Evolutionary conservation across 306 rosid genomes (phyloP).

Genomic region (Cucurbita ficifolia): DNA sequence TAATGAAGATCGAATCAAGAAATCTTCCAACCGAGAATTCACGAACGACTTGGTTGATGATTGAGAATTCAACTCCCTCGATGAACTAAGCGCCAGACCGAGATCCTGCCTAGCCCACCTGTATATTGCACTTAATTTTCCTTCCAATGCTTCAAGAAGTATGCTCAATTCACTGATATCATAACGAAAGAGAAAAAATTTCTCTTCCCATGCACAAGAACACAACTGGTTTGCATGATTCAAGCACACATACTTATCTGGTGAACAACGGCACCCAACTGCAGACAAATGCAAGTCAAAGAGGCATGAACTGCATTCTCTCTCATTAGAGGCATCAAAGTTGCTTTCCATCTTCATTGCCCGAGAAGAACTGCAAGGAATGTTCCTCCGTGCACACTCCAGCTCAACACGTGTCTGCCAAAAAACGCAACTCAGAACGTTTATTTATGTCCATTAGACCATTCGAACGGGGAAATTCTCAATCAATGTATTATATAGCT

Average conservation of each 20-base stretch:
- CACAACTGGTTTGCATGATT: slow-evolving; percentile 89
- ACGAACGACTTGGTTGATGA: slow-evolving; percentile 18
- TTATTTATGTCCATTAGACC: not conserved
- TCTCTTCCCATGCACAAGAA: slow-evolving; percentile 63
- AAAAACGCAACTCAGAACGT: slow-evolving; percentile 4
- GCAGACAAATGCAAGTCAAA: slow-evolving; percentile 97
- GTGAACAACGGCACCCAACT: slow-evolving; percentile 74
- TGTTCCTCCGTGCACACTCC: slow-evolving; percentile 60
- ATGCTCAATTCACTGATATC: slow-evolving; percentile 59
- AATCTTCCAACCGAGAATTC: slow-evolving; percentile 24
- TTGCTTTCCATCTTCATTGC: slow-evolving; percentile 74
- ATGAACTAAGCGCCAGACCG: slow-evolving; percentile 70
- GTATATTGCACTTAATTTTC: slow-evolving; percentile 87
- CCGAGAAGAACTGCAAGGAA: slow-evolving; percentile 46
- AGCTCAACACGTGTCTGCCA: slow-evolving; percentile 64
- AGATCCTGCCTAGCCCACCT: slow-evolving; percentile 95
- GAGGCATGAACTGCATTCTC: slow-evolving; percentile 76
- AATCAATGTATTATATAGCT: not conserved
- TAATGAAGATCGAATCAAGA: slow-evolving; percentile 18
- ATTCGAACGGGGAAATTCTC: not conserved
- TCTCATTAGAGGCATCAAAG: slow-evolving; percentile 77
- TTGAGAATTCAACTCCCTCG: slow-evolving; percentile 27
- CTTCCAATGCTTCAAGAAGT: slow-evolving; percentile 93
- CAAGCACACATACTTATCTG: slow-evolving; percentile 82
- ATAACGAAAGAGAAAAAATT: slow-evolving; percentile 85